Base-by-base conservation (phyloP, 495 filamentous ascomycete genomes). In the Bathelium albidoporum region DNA sequence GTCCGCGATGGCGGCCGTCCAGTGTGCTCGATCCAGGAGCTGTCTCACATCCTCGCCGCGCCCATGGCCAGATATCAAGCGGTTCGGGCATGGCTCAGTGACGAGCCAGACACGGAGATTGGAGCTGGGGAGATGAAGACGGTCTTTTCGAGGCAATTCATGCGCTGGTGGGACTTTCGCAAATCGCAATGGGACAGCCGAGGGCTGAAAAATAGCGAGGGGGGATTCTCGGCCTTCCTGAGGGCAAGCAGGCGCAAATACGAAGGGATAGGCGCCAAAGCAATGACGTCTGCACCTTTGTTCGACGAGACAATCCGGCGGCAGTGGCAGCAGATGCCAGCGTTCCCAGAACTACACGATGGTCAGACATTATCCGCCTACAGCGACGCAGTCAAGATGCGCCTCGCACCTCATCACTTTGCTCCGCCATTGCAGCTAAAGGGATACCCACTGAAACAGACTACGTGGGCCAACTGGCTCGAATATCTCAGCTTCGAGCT, bases 401-500 rank as follows among this genome's bases (percentile, higher is more conserved):
- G 69, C 43, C 62, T 69, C 0, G 36, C 36, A 16, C 9, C 39
- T 28, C 52, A 66, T 36, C 59, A 63, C 53, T 63, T 70, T 55
- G 44, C 32, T 2, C 43, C 28, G 26, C 41, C 34, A 1, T 68
- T 69, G 59, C 49, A 64, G 58, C 62, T 70, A 24, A 58, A 45
- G 16, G 14, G 60, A 55, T 61, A 68, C 62, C 66, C 64, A 20
- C 20, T 14, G 1, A 41, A 55, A 31, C 69, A 68, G 26, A 45
- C 64, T 58, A 59, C 62, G 43, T 32, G 62, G 22, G 61, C 64
- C 26, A 69, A 62, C 2, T 70, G 69, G 69, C 64, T 70, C 60
- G 69, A 70, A 60, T 70, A 70, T 59, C 66, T 70, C 59, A 59
- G 59, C 59, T 70, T 59, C 62, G 66, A 63, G 39, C 64, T 32